phyloP scores from a whole-genome alignment of 345 rosid genomes.

The Citrus sp. region DNA sequence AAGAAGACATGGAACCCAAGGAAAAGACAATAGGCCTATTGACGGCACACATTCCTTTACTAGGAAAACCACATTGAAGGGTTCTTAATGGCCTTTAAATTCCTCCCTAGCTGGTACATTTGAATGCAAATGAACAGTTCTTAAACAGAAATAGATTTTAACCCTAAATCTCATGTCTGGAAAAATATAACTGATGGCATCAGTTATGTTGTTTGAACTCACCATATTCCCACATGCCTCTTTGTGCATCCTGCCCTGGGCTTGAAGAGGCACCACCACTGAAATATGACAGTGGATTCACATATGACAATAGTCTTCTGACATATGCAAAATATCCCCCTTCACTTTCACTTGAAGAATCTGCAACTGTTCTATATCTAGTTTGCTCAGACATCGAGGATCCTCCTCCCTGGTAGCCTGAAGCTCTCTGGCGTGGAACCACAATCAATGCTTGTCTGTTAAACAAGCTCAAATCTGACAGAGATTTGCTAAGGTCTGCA shows the following conservation, averaged over 20 bases:
- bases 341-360: conserved; percentile 31
- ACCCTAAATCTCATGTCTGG: not conserved
- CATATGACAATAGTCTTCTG: conserved; percentile 54
- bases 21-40: not conserved
- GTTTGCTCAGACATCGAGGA: conserved; percentile 29
- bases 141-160: not conserved
- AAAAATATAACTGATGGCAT: not conserved
- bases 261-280: conserved; percentile 47
- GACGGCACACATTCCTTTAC: no score
- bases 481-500: conserved; percentile 70
- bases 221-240: conserved; percentile 43
- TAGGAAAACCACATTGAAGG: not conserved
- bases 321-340: conserved; percentile 64
- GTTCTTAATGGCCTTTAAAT: not conserved
- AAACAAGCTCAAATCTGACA: conserved; percentile 66
- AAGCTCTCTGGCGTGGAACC: conserved; percentile 50
- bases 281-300: conserved; percentile 79
- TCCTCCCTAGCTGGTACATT: not conserved
- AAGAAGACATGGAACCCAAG: not conserved
- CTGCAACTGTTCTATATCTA: conserved; percentile 21
- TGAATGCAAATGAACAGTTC: not conserved
- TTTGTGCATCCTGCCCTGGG: conserved; percentile 42
- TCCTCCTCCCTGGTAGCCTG: conserved; percentile 35
- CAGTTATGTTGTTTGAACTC: conserved; percentile 19
- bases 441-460: conserved; percentile 85